Base-by-base conservation (phyloP, 305 asterid species). In the Plantago coronopus region DNA sequence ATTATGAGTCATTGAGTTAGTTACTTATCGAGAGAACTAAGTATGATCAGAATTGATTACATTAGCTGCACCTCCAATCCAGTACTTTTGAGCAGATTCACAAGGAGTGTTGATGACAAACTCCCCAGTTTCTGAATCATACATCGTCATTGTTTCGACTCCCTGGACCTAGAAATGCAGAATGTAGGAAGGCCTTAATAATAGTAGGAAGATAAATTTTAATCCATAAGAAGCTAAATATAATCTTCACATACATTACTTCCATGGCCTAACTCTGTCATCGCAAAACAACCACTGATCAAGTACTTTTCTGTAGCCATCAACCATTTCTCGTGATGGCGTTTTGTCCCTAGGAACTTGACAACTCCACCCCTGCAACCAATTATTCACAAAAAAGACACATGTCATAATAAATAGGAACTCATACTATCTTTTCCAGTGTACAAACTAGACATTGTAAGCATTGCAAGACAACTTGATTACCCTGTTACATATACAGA, bases 41-140 rank as follows among this genome's bases (percentile, higher is more conserved):
- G 25, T 57, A 31, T 22, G 56, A 44, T 12, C 21, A 47, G 38
- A 49, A 64, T 48, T 46, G 44, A 69, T 66, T 90, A 93, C 99
- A 73, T 84, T 89, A 66, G 97, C 97, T 74, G 99, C 96, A 54
- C 97, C 99, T 21, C 99, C 99, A n/a, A 93, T 93, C 99, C 99
- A 93, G 74, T 89, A 93, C 73, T 93, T 93, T 67, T 93, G 99
- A 79, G 97, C 99, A 22, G 97, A 83, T 79, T 93, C 97, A 68
- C 95, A 85, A 10, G 94, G 99, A 74, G 96, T 93, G 83, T 83
- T 87, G 69, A 93, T 77, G 48, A 85, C 73, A 73, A 93, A 93
- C 76, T 93, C 99, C 76, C 86, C 81, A 0, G 97, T 66, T 45
- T 69, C 85, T 17, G 90, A 73, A 71, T 93, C 95, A 68, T 85